Conservation (phyloP, 2,329 filamentous ascomycete genomes). For the Aspergillus pseudoviridinutans region DNA sequence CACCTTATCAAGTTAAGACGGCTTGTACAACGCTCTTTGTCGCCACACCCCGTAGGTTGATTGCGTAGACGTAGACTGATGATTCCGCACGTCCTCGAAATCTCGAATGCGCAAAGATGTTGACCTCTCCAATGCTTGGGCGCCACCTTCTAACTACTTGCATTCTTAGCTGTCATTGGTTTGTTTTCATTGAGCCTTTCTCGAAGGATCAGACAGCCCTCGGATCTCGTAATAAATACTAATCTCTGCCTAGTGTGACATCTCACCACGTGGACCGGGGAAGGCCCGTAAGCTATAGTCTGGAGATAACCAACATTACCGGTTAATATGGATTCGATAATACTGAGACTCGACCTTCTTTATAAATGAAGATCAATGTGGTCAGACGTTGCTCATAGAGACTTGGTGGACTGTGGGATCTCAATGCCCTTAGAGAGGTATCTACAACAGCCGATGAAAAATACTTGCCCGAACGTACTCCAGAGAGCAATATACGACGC, state of each 20-base stretch:
- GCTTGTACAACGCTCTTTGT: background rate
- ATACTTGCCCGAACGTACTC: background rate
- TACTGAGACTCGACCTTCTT: too few species aligned
- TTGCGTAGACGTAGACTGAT: background rate
- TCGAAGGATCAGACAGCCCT: background rate
- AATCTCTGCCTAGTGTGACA: background rate
- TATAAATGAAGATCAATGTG: too few species aligned
- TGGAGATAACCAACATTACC: too few species aligned
- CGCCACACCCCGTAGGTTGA: background rate
- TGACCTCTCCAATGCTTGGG: background rate
- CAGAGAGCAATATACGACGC: background rate
- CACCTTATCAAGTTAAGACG: background rate
- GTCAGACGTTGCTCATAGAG: too few species aligned
- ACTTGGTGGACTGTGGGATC: too few species aligned
- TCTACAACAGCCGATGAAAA: background rate
- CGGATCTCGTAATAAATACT: background rate
- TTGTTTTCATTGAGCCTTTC: background rate
- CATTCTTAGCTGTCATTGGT: background rate
- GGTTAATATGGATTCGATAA: too few species aligned
- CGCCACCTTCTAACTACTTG: background rate
- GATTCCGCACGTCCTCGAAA: background rate
- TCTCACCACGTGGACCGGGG: background rate
- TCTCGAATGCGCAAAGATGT: background rate
- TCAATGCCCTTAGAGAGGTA: background rate
- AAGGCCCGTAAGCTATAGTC: too few species aligned